Evolutionary conservation across 2,329 filamentous ascomycete species (phyloP), one percentile per base, ranked within the genome.

Genomic region (Fusarium heterosporum): DNA sequence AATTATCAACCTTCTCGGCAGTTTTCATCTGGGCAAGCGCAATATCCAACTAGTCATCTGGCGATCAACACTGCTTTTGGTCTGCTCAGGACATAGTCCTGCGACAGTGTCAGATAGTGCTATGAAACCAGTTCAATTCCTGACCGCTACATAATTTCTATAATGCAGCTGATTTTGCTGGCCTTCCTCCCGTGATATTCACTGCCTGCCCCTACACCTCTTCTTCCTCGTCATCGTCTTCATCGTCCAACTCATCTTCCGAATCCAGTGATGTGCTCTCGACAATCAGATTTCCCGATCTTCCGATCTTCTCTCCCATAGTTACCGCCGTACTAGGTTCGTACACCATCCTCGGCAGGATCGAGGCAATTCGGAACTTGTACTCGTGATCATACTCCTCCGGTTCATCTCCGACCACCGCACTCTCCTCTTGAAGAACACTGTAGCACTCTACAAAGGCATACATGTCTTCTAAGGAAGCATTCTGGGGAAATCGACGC

Each of bases 361-460:
- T 90, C 26, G 90, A 92, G 4, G 95, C 93, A 42, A 99, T 87
- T 56, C 87, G 87, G 78, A 99, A 99, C n/a, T 81, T 81, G 79
- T 96, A 99, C 70, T 89, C 83, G 76, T 98, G 94, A 68, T 89
- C 83, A 75, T 96, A 98, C 13, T 81, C 87, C 22, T 84, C 81
- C 0, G 93, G 93, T 70, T 87, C 66, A 29, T 70, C 73, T 47
- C 66, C 68, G 30, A 61, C 73, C 14, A 64, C 51, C 26, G 54
- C 69, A 17, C 77, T 77, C 22, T 74, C 77, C 3, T 79, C 78
- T 34, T 85, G 78, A 4, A 93, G 71, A 8, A 90, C 71, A 51
- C 93, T 89, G 75, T 93, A 90, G 79, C 95, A 98, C 75, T 99
- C 96, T 4, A 98, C 93, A 79, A 97, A 97, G 1, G 95, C 96